Conservation (phyloP, 2,329 filamentous ascomycete genomes). For the Cordyceps sp. region DNA sequence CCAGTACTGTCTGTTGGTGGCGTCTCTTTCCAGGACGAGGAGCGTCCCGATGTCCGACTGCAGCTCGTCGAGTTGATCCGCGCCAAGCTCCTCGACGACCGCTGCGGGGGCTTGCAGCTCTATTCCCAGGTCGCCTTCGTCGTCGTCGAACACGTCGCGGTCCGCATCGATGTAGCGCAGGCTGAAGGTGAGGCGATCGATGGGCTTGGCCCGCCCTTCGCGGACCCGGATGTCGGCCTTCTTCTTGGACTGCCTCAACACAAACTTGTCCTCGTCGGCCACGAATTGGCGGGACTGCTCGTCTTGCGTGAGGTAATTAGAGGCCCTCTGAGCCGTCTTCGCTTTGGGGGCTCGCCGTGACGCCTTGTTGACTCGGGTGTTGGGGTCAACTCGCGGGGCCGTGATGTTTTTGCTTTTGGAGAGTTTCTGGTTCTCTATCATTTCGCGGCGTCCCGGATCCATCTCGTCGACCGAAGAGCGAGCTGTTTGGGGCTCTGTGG, state of each 20-base stretch:
- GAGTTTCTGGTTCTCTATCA: constrained; percentile 32
- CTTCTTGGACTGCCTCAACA: constrained; percentile 92
- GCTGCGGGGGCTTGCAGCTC: constrained; percentile 65
- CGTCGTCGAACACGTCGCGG: constrained; percentile 72
- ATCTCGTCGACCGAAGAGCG: constrained; percentile 14
- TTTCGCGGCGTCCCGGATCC: constrained; percentile 37
- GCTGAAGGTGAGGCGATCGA: constrained; percentile 87
- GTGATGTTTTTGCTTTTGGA: constrained; percentile 30
- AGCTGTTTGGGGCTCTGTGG: neutral
- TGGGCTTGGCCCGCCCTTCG: constrained; percentile 76
- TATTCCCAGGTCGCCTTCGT: constrained; percentile 55
- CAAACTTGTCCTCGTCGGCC: constrained; percentile 88
- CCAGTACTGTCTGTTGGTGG: constrained; percentile 78
- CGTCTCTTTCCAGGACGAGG: constrained; percentile 61
- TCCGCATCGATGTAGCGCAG: constrained; percentile 76
- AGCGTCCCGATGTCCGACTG: constrained; percentile 73
- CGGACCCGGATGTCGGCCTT: constrained; percentile 91
- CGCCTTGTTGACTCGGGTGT: constrained; percentile 39
- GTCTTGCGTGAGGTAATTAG: constrained; percentile 50
- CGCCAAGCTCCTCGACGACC: constrained; percentile 59
- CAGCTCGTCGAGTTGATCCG: constrained; percentile 53
- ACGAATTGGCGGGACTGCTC: constrained; percentile 73
- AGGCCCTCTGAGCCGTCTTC: constrained; percentile 11
- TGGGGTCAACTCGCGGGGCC: constrained; percentile 36
- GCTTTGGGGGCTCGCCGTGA: constrained; percentile 12